Percentiles rank a stretch among this genome's conserved stretches.
Conservation (phyloP, 2,329 filamentous ascomycete genomes). For the Capronia americana region DNA sequence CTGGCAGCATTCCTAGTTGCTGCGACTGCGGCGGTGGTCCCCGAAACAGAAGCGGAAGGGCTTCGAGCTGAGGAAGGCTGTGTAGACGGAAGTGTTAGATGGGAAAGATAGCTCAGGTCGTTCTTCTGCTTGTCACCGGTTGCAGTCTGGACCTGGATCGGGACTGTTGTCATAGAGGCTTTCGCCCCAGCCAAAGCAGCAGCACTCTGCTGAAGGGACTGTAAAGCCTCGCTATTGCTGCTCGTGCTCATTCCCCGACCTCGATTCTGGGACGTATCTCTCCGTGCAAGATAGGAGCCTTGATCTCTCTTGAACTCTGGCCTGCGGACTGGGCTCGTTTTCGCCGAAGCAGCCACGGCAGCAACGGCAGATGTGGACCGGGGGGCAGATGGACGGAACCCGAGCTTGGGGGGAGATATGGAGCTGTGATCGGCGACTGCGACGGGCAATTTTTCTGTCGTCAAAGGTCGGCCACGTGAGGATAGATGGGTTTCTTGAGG, state of each 20-base stretch:
- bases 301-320: conserved; percentile 26
- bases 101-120: conserved; percentile 23
- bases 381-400: conserved; percentile 23
- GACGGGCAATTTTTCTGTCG: conserved; percentile 20
- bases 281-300: conserved; percentile 23
- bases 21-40: conserved; percentile 27
- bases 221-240: conserved; percentile 23
- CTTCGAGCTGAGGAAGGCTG: conserved; percentile 20
- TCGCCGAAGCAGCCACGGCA: conserved; percentile 34
- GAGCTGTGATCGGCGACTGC: conserved; percentile 22
- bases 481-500: conserved; percentile 17
- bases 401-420: conserved; percentile 24
- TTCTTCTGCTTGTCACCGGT: conserved; percentile 26
- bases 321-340: conserved; percentile 33
- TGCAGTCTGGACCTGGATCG: conserved; percentile 14
- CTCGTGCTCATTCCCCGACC: conserved; percentile 30
- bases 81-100: conserved; percentile 16
- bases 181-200: conserved; percentile 33
- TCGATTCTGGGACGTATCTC: conserved; percentile 22
- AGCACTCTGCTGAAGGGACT: conserved; percentile 24
- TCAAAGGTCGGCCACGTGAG: conserved; percentile 25
- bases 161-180: conserved; percentile 31
- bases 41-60: conserved; percentile 21
- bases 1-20: conserved; percentile 32
- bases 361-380: conserved; percentile 37